These are phyloP conservation scores for Claviceps sp. DNA, from an alignment of 2,329 filamentous ascomycete genomes.

Conservation along the genomic window DNA sequence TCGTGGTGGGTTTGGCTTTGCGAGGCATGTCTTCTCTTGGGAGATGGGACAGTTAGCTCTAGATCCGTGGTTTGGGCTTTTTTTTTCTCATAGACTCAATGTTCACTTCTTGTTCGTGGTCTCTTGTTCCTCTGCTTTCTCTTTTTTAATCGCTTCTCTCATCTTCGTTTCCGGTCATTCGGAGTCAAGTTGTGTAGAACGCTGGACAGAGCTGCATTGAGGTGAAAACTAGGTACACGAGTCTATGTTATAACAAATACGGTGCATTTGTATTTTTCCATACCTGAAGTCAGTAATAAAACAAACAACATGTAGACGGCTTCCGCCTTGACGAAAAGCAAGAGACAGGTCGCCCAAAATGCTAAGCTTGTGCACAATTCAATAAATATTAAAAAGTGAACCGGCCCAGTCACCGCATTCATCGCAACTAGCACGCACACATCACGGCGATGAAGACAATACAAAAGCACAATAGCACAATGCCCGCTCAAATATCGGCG, in stretches of 20 bases:
- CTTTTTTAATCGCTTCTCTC: background rate
- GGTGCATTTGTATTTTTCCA: too few species aligned
- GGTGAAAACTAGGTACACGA: too few species aligned
- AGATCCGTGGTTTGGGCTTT: background rate
- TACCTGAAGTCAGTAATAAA: too few species aligned
- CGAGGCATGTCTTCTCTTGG: conserved; percentile 2
- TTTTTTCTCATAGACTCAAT: background rate
- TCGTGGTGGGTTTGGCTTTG: background rate
- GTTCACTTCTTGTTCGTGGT: background rate
- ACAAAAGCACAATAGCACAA: background rate
- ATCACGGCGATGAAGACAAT: background rate
- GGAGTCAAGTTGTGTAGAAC: too few species aligned
- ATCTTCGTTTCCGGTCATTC: background rate
- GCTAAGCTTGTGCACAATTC: background rate
- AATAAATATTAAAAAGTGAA: background rate
- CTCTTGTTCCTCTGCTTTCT: background rate
- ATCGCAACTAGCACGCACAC: background rate
- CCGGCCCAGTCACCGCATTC: background rate
- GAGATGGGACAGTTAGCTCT: background rate
- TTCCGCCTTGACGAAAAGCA: background rate
- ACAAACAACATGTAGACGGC: too few species aligned
- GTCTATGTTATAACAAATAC: too few species aligned
- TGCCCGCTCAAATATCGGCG: background rate
- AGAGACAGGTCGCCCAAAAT: background rate
- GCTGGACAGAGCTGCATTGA: too few species aligned